Conservation (phyloP, 352 stramenopile species). For the Phytophthora pseudosyringae region DNA sequence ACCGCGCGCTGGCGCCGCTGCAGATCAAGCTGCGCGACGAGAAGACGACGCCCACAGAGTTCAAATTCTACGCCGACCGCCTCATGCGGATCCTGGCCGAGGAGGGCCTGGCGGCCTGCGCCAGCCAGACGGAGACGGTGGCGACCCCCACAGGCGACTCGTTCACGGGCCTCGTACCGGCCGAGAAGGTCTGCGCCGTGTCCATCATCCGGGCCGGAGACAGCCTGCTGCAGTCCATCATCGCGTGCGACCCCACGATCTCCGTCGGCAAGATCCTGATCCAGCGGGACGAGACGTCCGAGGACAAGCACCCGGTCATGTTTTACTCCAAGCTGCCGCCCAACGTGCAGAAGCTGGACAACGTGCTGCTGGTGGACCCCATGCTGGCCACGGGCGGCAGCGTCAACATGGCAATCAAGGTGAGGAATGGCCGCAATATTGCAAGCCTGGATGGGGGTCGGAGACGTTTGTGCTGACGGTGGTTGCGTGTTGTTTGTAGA, state of each 20-base stretch:
- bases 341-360: constrained; percentile 73
- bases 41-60: constrained; percentile 69
- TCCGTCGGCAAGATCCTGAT: constrained; percentile 98
- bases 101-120: constrained; percentile 73
- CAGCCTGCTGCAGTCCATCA: constrained; percentile 90
- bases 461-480: constrained; percentile 7
- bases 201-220: constrained; percentile 95
- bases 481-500: constrained; percentile 39
- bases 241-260: constrained; percentile 84
- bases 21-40: constrained; percentile 80
- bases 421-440: constrained; percentile 23
- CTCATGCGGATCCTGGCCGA: constrained; percentile 82
- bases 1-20: constrained; percentile 66
- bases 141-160: constrained; percentile 74
- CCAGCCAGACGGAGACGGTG: constrained; percentile 58
- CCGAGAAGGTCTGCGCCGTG: constrained; percentile 87
- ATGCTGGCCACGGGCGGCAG: constrained; percentile 95
- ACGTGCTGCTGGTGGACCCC: constrained; percentile 96
- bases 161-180: constrained; percentile 58
- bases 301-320: constrained; percentile 87
- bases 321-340: constrained; percentile 96
- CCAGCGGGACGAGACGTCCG: constrained; percentile 93
- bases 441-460: background rate
- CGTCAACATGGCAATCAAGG: constrained; percentile 91
- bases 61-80: constrained; percentile 83